Evolutionary conservation across 2,329 filamentous ascomycete species (phyloP).

Genomic region (Ophiobolus disseminans): DNA sequence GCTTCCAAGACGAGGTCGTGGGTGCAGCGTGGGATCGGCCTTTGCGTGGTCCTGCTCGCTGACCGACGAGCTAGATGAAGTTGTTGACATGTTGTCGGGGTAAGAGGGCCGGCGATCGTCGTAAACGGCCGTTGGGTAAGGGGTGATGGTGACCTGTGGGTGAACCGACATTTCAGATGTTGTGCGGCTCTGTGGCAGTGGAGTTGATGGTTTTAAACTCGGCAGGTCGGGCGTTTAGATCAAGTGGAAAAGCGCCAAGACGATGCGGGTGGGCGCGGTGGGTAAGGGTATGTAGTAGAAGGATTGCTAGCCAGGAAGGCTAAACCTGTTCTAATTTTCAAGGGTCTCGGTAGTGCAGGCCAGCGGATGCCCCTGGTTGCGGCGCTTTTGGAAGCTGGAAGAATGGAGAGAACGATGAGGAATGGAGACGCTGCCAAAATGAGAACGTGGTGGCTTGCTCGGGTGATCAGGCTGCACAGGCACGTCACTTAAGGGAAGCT

Average conservation of each 20-base stretch:
- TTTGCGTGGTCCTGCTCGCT: constrained; percentile 43
- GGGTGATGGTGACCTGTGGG: constrained; percentile 27
- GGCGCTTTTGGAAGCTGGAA: constrained; percentile 17
- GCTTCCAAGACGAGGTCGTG: constrained; percentile 72
- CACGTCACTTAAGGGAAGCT: not conserved
- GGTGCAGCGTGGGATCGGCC: constrained; percentile 56
- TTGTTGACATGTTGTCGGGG: constrained; percentile 48
- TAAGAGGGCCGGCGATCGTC: constrained; percentile 34
- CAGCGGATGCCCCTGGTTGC: constrained; percentile 25
- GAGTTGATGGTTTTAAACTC: constrained; percentile 18
- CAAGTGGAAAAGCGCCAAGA: constrained; percentile 34
- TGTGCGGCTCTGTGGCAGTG: constrained; percentile 23
- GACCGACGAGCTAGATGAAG: constrained; percentile 55
- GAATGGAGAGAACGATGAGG: constrained; percentile 10
- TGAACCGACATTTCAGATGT: constrained; percentile 26
- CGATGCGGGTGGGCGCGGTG: constrained; percentile 26
- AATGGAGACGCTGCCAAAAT: constrained; percentile 13
- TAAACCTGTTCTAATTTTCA: constrained; percentile 19
- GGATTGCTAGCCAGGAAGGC: constrained; percentile 29
- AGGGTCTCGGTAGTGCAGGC: constrained; percentile 28
- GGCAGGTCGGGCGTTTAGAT: constrained; percentile 32
- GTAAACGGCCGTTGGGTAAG: constrained; percentile 36
- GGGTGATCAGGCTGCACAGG: not conserved
- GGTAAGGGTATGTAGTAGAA: constrained; percentile 22
- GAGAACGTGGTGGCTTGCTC: constrained; percentile 20